Conservation (phyloP, 805 yeast genomes). For the Yarrowia sp. region DNA sequence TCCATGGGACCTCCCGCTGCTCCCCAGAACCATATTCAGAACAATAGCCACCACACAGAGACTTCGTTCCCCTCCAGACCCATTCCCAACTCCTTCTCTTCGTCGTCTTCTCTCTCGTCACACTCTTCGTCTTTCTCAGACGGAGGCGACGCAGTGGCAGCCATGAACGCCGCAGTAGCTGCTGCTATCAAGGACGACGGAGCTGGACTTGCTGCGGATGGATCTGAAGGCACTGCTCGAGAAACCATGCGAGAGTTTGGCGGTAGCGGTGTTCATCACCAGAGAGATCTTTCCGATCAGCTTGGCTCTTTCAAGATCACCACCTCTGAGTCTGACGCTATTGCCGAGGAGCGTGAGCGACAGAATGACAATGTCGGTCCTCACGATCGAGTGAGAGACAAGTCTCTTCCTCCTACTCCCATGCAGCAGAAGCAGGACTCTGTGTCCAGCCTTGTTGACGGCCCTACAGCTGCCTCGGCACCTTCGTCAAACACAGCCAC, state of each 20-base stretch:
- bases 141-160: slow-evolving; percentile 19
- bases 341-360: neutral
- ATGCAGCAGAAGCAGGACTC: neutral
- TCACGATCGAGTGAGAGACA: neutral
- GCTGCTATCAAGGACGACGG: slow-evolving; percentile 24
- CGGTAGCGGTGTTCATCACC: no score
- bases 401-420: neutral
- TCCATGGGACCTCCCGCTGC: neutral
- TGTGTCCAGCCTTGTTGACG: neutral
- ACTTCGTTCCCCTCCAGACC: neutral
- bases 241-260: neutral
- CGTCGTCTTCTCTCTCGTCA: slow-evolving; percentile 20
- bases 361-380: neutral
- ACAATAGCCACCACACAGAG: no score
- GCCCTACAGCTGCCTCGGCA: neutral
- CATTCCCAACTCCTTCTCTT: slow-evolving; percentile 12
- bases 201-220: neutral
- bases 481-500: no score
- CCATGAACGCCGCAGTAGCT: slow-evolving; percentile 29
- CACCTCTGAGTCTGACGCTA: neutral
- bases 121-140: slow-evolving; percentile 4
- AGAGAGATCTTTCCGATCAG: slow-evolving; percentile 8
- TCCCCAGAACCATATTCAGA: neutral
- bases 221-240: slow-evolving; percentile 5
- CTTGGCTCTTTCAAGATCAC: slow-evolving; percentile 20